Evolutionary conservation across 2,329 filamentous ascomycete genomes (phyloP).

Genomic region (Venturiaceae sp.): DNA sequence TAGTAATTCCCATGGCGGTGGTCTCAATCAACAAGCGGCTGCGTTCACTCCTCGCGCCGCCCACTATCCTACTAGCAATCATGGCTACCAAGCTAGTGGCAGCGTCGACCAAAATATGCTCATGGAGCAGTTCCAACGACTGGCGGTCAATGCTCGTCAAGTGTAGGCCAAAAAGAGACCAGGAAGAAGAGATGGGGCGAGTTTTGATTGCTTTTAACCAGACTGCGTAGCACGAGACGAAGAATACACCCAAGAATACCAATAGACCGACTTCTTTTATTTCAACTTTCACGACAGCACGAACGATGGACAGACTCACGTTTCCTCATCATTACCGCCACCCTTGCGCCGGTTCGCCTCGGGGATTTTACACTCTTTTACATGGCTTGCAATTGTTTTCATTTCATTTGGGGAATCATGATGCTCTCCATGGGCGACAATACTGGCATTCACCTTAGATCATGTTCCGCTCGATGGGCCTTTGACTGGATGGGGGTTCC

Average conservation of each 20-base stretch:
- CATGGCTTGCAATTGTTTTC: background rate
- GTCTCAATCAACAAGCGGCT: slow-evolving; percentile 3
- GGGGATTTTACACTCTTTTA: background rate
- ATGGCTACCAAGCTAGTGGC: background rate
- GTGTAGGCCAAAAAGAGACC: background rate
- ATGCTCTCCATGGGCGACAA: background rate
- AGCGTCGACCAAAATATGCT: background rate
- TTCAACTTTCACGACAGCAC: background rate
- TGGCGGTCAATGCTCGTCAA: background rate
- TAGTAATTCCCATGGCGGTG: background rate
- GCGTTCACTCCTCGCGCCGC: slow-evolving; percentile 5
- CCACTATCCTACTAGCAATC: background rate
- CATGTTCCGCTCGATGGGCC: background rate
- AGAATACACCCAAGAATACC: background rate
- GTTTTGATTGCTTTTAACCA: background rate
- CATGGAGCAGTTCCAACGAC: slow-evolving; percentile 2
- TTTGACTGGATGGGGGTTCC: background rate
- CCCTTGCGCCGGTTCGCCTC: background rate
- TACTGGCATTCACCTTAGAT: background rate
- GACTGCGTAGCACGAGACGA: background rate
- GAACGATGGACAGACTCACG: background rate
- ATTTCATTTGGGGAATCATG: background rate
- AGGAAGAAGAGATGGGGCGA: background rate
- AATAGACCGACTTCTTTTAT: background rate
- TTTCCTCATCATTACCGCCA: background rate